Conservation (phyloP, 768 basidiomycete genomes). For the Cyclocybe aegerita region DNA sequence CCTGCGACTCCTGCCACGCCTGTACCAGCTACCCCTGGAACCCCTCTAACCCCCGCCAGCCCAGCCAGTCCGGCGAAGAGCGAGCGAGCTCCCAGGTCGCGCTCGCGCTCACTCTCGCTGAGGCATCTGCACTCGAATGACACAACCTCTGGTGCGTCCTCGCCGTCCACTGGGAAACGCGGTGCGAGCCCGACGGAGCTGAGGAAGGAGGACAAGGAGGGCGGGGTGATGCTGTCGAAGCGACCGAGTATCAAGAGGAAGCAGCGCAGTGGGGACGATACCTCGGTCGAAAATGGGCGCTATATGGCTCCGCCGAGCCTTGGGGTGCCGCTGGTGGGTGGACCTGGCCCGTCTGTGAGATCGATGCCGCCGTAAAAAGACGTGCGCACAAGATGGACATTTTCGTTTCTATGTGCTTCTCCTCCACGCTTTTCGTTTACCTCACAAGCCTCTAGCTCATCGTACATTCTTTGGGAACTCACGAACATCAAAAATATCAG, state of each 20-base stretch:
- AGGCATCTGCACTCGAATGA: conserved; percentile 3
- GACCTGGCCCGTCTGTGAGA: conserved; percentile 8
- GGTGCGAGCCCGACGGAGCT: conserved; percentile 73
- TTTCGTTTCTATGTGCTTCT: not conserved
- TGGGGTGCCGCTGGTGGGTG: conserved; percentile 4
- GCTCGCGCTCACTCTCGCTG: too few relatives aligned
- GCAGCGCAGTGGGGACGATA: conserved; percentile 18
- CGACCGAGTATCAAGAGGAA: conserved; percentile 61
- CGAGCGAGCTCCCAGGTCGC: too few relatives aligned
- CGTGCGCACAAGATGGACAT: too few relatives aligned
- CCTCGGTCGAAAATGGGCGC: conserved; percentile 9
- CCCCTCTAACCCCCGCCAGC: too few relatives aligned
- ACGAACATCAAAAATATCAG: too few relatives aligned
- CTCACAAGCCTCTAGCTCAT: too few relatives aligned
- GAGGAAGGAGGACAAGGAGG: conserved; percentile 56
- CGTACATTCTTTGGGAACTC: too few relatives aligned
- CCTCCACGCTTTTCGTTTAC: not conserved
- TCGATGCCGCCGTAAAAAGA: conserved; percentile 11
- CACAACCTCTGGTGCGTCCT: conserved; percentile 18
- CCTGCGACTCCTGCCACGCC: too few relatives aligned
- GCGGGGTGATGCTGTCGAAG: conserved; percentile 57
- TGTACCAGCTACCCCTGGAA: too few relatives aligned
- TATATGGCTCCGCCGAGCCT: conserved; percentile 14
- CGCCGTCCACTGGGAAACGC: conserved; percentile 55
- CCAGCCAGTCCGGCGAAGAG: too few relatives aligned